Evolutionary conservation across 148 eudicot genomes (phyloP).

Genomic region (Salicornia ramosissima): DNA sequence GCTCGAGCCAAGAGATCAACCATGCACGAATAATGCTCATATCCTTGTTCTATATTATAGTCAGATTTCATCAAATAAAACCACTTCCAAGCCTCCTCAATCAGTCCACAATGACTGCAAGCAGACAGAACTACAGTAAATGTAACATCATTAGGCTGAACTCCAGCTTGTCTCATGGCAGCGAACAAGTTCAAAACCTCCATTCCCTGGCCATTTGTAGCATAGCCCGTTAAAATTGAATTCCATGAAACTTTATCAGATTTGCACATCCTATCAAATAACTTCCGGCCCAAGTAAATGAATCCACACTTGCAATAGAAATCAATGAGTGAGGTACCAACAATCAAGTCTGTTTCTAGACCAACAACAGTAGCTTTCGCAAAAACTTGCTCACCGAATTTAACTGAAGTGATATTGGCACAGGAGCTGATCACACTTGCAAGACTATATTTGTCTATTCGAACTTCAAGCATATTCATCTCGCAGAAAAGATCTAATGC

Average conservation of each 20-base stretch:
- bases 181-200: constrained; percentile 59
- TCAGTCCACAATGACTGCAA: constrained; percentile 85
- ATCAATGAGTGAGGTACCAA: constrained; percentile 70
- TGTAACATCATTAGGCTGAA: constrained; percentile 53
- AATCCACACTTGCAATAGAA: constrained; percentile 87
- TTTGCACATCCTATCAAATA: constrained; percentile 51
- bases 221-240: constrained; percentile 85
- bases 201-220: constrained; percentile 70
- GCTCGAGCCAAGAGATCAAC: constrained; percentile 76
- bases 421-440: constrained; percentile 84
- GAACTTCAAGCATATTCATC: constrained; percentile 51
- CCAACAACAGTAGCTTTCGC: constrained; percentile 60
- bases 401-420: constrained; percentile 61
- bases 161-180: constrained; percentile 44
- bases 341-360: constrained; percentile 51
- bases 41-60: constrained; percentile 53
- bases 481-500: constrained; percentile 53
- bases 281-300: constrained; percentile 45
- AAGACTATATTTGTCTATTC: constrained; percentile 55
- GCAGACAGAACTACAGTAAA: constrained; percentile 80
- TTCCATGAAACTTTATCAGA: constrained; percentile 73
- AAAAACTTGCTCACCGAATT: constrained; percentile 73
- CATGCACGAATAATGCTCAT: constrained; percentile 90
- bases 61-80: constrained; percentile 57
- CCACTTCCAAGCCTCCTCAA: constrained; percentile 76